phyloP scores from a whole-genome alignment of 2,329 filamentous ascomycete species.

The Botryotinia calthae region DNA sequence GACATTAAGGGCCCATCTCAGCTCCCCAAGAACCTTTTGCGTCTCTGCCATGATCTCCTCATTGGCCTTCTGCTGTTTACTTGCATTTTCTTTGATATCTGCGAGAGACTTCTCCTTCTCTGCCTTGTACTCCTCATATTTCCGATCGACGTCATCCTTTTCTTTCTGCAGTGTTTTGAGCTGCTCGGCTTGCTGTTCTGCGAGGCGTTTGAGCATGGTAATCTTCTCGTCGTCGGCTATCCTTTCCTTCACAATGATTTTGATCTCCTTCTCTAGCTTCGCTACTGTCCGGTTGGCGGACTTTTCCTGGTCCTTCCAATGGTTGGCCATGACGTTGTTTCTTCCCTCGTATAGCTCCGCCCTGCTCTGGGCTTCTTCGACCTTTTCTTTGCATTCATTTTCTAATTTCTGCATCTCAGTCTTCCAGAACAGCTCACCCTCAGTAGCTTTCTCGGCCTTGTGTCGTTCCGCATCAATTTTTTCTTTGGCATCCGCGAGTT shows the following conservation, averaged over 20 bases:
- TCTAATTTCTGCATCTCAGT: conserved; percentile 62
- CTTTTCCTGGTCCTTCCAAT: conserved; percentile 65
- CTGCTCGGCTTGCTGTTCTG: conserved; percentile 70
- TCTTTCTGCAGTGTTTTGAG: conserved; percentile 58
- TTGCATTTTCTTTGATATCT: conserved; percentile 57
- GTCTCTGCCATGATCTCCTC: conserved; percentile 57
- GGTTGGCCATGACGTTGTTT: conserved; percentile 63
- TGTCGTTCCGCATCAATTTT: conserved; percentile 63
- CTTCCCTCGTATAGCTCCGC: conserved; percentile 68
- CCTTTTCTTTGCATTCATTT: conserved; percentile 57
- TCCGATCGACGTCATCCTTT: conserved; percentile 58
- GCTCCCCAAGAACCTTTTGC: conserved; percentile 60
- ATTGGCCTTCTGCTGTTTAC: conserved; percentile 59
- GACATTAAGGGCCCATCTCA: conserved; percentile 70
- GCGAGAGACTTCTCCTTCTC: conserved; percentile 61
- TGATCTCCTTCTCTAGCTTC: conserved; percentile 53
- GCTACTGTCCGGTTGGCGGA: conserved; percentile 54
- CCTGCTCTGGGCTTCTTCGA: conserved; percentile 63
- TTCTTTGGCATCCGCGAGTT: conserved; percentile 66
- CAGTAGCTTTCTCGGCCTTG: conserved; percentile 57
- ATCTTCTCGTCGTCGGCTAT: conserved; percentile 62
- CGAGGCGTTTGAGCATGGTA: conserved; percentile 62
- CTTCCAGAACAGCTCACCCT: conserved; percentile 60
- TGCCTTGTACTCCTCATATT: conserved; percentile 63
- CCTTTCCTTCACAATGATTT: conserved; percentile 53